Evolutionary conservation across 2,329 filamentous ascomycete species (phyloP), one percentile per base, ranked within the genome.

Genomic region (Colletotrichum trifolii): DNA sequence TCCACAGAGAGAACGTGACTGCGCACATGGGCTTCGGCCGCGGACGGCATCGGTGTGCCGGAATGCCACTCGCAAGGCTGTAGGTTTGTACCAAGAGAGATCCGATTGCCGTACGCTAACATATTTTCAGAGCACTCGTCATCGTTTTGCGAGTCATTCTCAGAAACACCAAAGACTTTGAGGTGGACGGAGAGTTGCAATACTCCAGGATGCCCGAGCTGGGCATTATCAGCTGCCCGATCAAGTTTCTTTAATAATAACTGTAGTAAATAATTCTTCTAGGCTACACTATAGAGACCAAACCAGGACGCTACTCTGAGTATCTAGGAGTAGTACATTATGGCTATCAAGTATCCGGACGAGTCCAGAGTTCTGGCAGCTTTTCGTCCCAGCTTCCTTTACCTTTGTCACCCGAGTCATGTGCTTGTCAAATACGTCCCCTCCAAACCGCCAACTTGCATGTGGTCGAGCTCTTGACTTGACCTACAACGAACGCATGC

Each of bases 171-270:
- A 68, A 53, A 6, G 66, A 64, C 17, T 70, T 69, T 17, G 59
- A 67, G 17, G 53, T 69, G 1, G 58, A 69, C 45, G 67, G 69
- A 0, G 50, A 64, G 33, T 25, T 71, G 39, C 50, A 71, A 33
- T 70, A 60, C 45, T 66, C 69, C 8, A 68, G 69, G 34, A 71
- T 71, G 68, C 68, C 69, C 1, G 69, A 71, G 55, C 40, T 71
- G 54, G 69, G 68, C 3, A 69, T 68, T 12, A 71, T 70, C 2
- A 70, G 69, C 38, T 71, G 69, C 7, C 69, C 69, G 0, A 33
- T 70, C 35, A 58, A 54, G 9, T 67, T 67, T 36, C 2, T 66
- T 50, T 39, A 46, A 11, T 57, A 2, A 57, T 1, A 11, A 34
- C 25, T n/a, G 15, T 17, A 46, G 8, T 4, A 46, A 9, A 25